Evolutionary conservation across 2,329 filamentous ascomycete species (phyloP), one percentile per base, ranked within the genome.

Genomic region (Pestalotiopsis sp.): DNA sequence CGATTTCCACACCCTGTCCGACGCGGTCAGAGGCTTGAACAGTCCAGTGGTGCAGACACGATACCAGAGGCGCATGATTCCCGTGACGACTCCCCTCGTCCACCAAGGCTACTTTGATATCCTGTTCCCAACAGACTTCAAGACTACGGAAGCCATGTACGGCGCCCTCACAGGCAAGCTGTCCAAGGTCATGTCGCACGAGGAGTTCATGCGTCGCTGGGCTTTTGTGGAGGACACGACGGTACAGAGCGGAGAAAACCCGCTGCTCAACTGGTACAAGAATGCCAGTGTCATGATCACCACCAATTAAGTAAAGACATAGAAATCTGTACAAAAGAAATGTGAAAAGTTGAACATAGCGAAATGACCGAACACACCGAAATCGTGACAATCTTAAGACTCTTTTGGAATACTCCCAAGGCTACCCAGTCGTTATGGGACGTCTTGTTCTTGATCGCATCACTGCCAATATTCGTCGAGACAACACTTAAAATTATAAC

Each of bases 51-150:
- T 99, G 72, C 97, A 99, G 85, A 99, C 96, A 38, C 88, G 96
- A 71, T 99, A 94, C 80, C 87, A 94, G 81, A 87, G 96, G 74
- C 88, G 90, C 71, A 98, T 94, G 74, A 94, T 99, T 67, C 93
- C 95, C 56, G 96, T 99, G 14, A 87, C 90, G 4, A 99, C 96
- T 4, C 94, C 95, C 67, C 87, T 97, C 79, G 96, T 98, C 62
- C 95, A 98, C 79, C 97, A 99, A 83, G 97, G 96, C 61, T 98
- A 97, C 82, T 99, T 99, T 78, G 97, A 99, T 79, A 98, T 99
- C 75, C 91, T 99, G 78, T 99, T 99, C 83, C 96, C 96, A 0
- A 99, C 96, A 12, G 92, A 99, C 81, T 99, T 99, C 78, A 86
- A 89, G 71, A 91, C 97, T 73, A 92, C 96, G 81, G 94, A 98